These are phyloP conservation scores for Trametes maxima DNA, from an alignment of 768 basidiomycete genomes.

Conservation along the genomic window DNA sequence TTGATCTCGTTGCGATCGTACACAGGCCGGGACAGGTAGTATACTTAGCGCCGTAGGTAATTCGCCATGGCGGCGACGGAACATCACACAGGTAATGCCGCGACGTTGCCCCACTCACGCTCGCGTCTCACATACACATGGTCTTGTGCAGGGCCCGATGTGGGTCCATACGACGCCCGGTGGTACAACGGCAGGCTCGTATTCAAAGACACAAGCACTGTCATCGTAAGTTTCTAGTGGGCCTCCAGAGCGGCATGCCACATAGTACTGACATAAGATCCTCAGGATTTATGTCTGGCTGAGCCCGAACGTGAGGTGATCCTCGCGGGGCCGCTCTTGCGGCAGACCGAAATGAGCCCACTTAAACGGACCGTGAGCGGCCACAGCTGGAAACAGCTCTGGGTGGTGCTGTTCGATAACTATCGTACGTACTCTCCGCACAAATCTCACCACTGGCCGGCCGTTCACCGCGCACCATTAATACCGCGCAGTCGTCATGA, in stretches of 20 bases:
- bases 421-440: constrained; percentile 5
- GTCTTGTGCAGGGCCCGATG: background rate
- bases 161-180: background rate
- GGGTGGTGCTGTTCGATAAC: constrained; percentile 21
- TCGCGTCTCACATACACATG: no score
- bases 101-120: no score
- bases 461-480: background rate
- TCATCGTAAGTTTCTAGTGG: constrained; percentile 3
- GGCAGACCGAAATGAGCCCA: constrained; percentile 17
- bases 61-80: no score
- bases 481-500: constrained; percentile 12
- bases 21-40: no score
- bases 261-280: background rate
- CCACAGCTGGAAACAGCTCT: constrained; percentile 19
- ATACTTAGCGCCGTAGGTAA: no score
- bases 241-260: no score
- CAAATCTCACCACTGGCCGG: no score
- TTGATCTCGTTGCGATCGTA: no score
- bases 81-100: no score
- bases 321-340: constrained; percentile 14
- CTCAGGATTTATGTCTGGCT: constrained; percentile 11
- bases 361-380: constrained; percentile 15
- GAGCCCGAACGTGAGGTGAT: constrained; percentile 10
- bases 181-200: constrained; percentile 11
- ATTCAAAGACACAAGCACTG: constrained; percentile 5